Conservation (phyloP, 2,329 filamentous ascomycete genomes). For the Emergomyces pasteurianus region DNA sequence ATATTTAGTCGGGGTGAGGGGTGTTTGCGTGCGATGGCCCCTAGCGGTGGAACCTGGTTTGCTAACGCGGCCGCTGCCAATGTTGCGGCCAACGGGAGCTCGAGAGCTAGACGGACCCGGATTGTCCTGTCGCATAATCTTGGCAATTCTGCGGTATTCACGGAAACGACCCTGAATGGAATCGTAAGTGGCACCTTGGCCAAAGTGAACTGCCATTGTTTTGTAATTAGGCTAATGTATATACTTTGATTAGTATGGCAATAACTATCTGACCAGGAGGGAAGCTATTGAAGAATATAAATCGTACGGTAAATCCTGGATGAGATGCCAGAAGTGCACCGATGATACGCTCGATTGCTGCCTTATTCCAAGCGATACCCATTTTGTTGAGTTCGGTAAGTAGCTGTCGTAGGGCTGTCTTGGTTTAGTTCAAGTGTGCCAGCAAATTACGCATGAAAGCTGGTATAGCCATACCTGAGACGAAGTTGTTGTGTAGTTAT, state of each 20-base stretch:
- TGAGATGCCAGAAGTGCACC: slow-evolving; percentile 19
- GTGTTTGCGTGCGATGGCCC: background rate
- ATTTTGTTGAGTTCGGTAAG: slow-evolving; percentile 10
- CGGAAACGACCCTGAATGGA: slow-evolving; percentile 37
- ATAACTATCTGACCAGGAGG: background rate
- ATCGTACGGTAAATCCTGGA: slow-evolving; percentile 16
- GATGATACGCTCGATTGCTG: slow-evolving; percentile 17
- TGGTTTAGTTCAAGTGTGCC: background rate
- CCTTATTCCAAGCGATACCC: slow-evolving; percentile 19
- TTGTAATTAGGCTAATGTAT: slow-evolving; percentile 32
- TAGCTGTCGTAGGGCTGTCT: background rate
- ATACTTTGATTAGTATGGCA: background rate
- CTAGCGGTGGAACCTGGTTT: background rate
- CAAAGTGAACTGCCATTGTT: slow-evolving; percentile 34
- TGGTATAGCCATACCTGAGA: background rate
- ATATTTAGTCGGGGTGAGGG: background rate
- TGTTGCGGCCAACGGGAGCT: slow-evolving; percentile 7
- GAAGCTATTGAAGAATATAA: background rate
- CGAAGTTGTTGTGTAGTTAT: background rate
- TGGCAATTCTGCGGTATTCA: slow-evolving; percentile 32
- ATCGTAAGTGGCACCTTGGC: slow-evolving; percentile 36
- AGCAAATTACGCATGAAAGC: no score
- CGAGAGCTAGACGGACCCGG: slow-evolving; percentile 9
- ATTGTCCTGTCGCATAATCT: slow-evolving; percentile 20
- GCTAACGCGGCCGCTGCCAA: background rate